phyloP scores from a whole-genome alignment of 1,284 basidiomycete genomes.

The Puccinia sorghi region DNA sequence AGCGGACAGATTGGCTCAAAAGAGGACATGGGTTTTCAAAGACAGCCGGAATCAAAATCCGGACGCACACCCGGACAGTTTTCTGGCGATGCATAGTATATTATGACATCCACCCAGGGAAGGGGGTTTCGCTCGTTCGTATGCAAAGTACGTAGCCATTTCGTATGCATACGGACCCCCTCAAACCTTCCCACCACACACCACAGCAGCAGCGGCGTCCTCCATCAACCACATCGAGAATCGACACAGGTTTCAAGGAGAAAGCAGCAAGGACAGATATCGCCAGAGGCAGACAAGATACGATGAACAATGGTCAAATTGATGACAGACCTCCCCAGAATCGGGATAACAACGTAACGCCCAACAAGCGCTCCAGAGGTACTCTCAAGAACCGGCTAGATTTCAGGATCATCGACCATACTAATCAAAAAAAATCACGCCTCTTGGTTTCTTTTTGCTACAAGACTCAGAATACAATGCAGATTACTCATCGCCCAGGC shows the following conservation, averaged over 20 bases:
- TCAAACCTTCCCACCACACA: not conserved
- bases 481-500: constrained; percentile 33
- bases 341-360: constrained; percentile 1
- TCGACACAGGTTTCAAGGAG: not conserved
- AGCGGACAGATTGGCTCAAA: too few species aligned
- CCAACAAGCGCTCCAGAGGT: constrained; percentile 5
- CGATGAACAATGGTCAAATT: constrained; percentile 5
- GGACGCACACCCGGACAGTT: too few species aligned
- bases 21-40: too few species aligned
- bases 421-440: not conserved
- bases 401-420: too few species aligned
- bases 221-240: not conserved
- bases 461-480: constrained; percentile 14
- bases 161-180: not conserved
- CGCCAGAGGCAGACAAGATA: not conserved
- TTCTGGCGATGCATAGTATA: too few species aligned
- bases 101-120: not conserved
- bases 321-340: constrained; percentile 12
- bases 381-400: not conserved
- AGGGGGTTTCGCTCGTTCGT: not conserved
- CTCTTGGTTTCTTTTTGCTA: not conserved
- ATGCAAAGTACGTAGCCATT: not conserved
- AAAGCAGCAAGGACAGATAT: not conserved
- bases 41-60: too few species aligned
- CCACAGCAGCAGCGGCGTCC: not conserved